Evolutionary conservation across 441 rosid genomes (phyloP).

Genomic region (Mallotus japonicus): DNA sequence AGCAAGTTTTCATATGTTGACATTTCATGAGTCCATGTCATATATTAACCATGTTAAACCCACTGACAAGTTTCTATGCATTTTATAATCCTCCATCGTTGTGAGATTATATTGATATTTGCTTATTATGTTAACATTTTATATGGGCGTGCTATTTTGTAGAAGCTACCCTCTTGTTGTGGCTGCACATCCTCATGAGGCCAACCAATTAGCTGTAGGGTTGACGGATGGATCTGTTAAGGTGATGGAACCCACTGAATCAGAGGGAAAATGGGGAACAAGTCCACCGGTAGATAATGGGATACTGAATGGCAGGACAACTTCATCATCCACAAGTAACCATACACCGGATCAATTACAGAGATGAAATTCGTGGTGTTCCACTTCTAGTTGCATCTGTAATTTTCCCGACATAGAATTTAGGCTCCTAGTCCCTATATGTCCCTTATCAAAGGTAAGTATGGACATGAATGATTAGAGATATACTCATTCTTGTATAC

Average conservation of each 20-base stretch:
- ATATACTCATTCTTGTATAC: slow-evolving; percentile 31
- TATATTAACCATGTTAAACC: slow-evolving; percentile 4
- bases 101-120: not conserved
- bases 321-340: slow-evolving; percentile 76
- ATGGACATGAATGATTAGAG: slow-evolving; percentile 24
- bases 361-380: slow-evolving; percentile 41
- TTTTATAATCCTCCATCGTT: not conserved
- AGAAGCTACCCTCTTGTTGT: slow-evolving; percentile 77
- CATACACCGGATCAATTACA: slow-evolving; percentile 68
- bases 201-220: slow-evolving; percentile 77
- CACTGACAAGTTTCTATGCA: not conserved
- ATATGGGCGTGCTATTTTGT: slow-evolving; percentile 10
- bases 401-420: slow-evolving; percentile 30
- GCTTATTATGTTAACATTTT: not conserved
- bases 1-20: not conserved
- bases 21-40: too few relatives aligned
- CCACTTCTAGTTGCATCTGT: slow-evolving; percentile 19
- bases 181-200: slow-evolving; percentile 77
- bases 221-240: slow-evolving; percentile 71
- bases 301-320: slow-evolving; percentile 47
- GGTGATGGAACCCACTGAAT: slow-evolving; percentile 76
- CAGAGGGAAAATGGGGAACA: slow-evolving; percentile 79
- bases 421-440: slow-evolving; percentile 18
- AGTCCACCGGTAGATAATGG: slow-evolving; percentile 59
- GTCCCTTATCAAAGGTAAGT: slow-evolving; percentile 26